Percentiles rank a stretch among this genome's conserved stretches.
These are phyloP conservation scores for Firmiana major DNA, from an alignment of 345 rosid genomes.

Conservation along the genomic window DNA sequence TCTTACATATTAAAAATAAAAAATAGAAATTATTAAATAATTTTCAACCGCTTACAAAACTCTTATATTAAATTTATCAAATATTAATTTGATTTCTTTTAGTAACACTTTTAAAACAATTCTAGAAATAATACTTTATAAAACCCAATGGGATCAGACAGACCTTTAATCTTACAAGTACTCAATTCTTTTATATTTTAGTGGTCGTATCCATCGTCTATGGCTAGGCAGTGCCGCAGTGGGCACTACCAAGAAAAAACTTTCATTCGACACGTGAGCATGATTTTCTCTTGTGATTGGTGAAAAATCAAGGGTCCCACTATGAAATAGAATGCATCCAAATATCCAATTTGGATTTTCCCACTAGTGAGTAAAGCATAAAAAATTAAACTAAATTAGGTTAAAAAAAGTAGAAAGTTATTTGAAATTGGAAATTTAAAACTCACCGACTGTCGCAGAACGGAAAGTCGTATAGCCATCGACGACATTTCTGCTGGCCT, in stretches of 20 bases:
- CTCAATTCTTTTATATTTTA: too few species aligned
- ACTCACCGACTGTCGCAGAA: conserved; percentile 87
- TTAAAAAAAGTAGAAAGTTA: not conserved
- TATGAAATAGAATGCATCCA: not conserved
- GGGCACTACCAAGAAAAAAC: not conserved
- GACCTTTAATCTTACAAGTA: not conserved
- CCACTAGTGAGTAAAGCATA: not conserved
- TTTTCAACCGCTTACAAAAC: too few species aligned
- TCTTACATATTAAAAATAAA: too few species aligned
- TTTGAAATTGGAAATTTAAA: not conserved
- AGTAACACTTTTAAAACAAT: too few species aligned
- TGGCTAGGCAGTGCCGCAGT: not conserved
- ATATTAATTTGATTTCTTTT: too few species aligned
- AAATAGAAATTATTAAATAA: too few species aligned
- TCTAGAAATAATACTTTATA: too few species aligned
- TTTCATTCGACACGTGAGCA: not conserved
- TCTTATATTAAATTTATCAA: too few species aligned
- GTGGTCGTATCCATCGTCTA: not conserved
- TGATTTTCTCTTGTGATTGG: not conserved
- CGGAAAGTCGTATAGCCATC: conserved; percentile 82
- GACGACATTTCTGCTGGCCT: conserved; percentile 47
- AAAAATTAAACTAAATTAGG: too few species aligned
- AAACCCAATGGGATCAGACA: too few species aligned
- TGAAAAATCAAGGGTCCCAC: not conserved
- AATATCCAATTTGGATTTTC: not conserved